Evolutionary conservation across 371 early-diverging fungal genomes (phyloP).

Genomic region (Mucor piriformis): DNA sequence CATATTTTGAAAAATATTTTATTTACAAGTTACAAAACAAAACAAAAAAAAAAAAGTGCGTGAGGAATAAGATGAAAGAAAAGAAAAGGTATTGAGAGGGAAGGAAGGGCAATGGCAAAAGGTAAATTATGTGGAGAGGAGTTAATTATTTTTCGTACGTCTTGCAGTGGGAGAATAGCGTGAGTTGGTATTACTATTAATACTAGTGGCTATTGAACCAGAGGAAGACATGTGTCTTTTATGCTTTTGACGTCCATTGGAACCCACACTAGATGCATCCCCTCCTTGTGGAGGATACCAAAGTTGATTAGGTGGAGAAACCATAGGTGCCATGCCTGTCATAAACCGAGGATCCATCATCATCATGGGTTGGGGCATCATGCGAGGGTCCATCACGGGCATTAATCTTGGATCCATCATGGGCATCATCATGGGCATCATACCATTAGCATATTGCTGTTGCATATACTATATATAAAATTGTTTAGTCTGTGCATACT

Average conservation of each 20-base stretch:
- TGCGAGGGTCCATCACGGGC: slow-evolving; percentile 43
- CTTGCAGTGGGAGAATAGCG: not conserved
- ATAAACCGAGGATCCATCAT: slow-evolving; percentile 17
- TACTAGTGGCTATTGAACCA: not conserved
- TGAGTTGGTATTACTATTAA: not conserved
- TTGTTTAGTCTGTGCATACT: not conserved
- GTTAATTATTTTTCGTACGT: slow-evolving; percentile 2
- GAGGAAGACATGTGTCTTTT: slow-evolving; percentile 2
- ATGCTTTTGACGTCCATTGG: not conserved
- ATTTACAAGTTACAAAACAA: not conserved
- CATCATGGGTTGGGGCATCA: slow-evolving; percentile 17
- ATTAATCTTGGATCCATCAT: slow-evolving; percentile 44
- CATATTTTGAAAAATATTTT: too few species aligned
- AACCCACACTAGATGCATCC: not conserved
- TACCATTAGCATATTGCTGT: slow-evolving; percentile 8
- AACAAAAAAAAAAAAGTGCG: not conserved
- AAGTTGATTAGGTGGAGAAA: not conserved
- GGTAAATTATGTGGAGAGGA: not conserved
- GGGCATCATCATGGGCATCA: slow-evolving; percentile 39
- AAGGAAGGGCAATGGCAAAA: not conserved
- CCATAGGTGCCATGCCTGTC: not conserved
- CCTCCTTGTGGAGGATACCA: not conserved
- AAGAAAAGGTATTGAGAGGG: not conserved
- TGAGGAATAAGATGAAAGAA: not conserved
- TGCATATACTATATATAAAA: slow-evolving; percentile 20